A percentile compares a stretch with the other conserved stretches of the same genome.
Conservation (phyloP, 2,329 filamentous ascomycete genomes). For the Fusarium tupiense region DNA sequence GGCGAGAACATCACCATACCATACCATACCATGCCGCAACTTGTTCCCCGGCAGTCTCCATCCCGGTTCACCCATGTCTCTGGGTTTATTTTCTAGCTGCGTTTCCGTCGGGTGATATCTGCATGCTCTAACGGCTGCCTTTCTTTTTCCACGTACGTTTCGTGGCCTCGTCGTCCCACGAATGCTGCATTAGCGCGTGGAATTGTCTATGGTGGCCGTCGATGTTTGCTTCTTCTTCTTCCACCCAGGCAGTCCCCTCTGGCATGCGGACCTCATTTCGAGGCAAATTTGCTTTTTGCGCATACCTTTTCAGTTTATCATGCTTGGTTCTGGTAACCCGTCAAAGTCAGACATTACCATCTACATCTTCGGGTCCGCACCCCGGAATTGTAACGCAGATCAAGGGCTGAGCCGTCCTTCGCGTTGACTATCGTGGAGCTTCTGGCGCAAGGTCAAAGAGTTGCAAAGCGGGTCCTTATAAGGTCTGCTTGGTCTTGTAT, state of each 20-base stretch:
- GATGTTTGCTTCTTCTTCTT: slow-evolving; percentile 33
- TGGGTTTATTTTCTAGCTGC: slow-evolving; percentile 29
- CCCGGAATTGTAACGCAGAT: slow-evolving; percentile 21
- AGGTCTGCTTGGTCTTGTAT: slow-evolving; percentile 2
- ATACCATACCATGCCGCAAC: neutral
- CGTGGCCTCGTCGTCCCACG: slow-evolving; percentile 36
- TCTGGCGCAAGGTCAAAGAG: neutral
- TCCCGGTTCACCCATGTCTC: neutral
- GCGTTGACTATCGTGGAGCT: neutral
- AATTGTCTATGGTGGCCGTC: slow-evolving; percentile 7
- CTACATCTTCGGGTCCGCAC: slow-evolving; percentile 19
- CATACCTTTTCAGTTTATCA: neutral
- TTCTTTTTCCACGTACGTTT: slow-evolving; percentile 42
- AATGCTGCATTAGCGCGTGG: slow-evolving; percentile 26
- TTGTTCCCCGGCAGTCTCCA: neutral
- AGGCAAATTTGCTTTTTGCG: slow-evolving; percentile 3
- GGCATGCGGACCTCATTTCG: neutral
- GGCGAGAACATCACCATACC: neutral
- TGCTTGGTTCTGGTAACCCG: slow-evolving; percentile 4
- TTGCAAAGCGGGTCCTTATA: neutral
- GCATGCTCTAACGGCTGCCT: slow-evolving; percentile 11
- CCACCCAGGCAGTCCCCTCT: slow-evolving; percentile 9
- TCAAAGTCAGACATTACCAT: neutral
- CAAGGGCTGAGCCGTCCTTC: neutral
- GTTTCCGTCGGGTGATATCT: slow-evolving; percentile 27